Base-by-base conservation (phyloP, 805 yeast genomes). In the Sugiyamaella lignohabitans region DNA sequence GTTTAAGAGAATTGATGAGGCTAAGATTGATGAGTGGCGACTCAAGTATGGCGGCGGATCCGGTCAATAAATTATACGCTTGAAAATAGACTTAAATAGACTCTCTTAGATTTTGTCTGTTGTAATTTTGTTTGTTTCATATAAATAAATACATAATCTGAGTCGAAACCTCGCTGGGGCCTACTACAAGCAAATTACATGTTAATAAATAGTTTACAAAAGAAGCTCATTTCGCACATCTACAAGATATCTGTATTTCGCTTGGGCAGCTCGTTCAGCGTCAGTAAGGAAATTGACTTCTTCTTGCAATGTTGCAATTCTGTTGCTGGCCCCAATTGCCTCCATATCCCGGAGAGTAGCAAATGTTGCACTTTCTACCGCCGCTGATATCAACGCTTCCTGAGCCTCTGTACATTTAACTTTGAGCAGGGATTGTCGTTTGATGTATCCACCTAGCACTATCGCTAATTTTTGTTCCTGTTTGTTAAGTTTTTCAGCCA, bases 1-100 rank as follows among this genome's bases (percentile, higher is more conserved):
- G 69, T 93, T 93, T 76, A 77, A 75, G 61, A 81, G 96, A 71
- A 93, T 93, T 57, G 98, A 91, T 55, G 95, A 86, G 60, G 80
- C 80, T 70, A 83, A 84, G 73, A 74, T 89, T 52, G 93, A 79
- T 6, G 84, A 79, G 60, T 87, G 97, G 95, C 83, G 95, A 71
- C 67, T 71, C 46, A 75, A 77, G 65, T 93, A 84, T 61, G 95
- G 97, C 50, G 98, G 97, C 11, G 38, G 20, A 5, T 35, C 38
- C 38, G 14, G 14, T 14, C 32, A 27, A 27, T 27, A 27, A 27
- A n/a, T n/a, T n/a, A n/a, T n/a, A n/a, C n/a, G n/a, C n/a, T n/a
- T n/a, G n/a, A n/a, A n/a, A n/a, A n/a, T n/a, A n/a, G n/a, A n/a
- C n/a, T n/a, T n/a, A n/a, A n/a, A n/a, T n/a, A n/a, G n/a, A n/a